Evolutionary conservation across 139 green algal species (phyloP), one percentile per base, ranked within the genome.

Genomic region (Volvox reticuliferus): DNA sequence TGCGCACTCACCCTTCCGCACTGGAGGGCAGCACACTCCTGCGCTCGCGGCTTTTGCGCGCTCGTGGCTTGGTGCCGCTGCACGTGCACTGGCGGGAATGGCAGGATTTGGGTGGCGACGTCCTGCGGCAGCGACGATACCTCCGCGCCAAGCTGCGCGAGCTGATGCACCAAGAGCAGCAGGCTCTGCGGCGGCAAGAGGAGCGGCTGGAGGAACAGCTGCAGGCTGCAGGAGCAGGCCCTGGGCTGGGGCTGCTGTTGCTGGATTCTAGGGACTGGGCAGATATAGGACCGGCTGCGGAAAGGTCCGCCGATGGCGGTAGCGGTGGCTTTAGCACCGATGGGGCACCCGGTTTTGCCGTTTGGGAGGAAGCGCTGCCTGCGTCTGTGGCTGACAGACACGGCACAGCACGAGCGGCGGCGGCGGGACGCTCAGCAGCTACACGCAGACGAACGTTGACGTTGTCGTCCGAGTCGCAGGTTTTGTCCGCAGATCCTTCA

Each of bases 81-180:
- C 80, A 86, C 80, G 44, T 86, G 28, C 44, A 44, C 50, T 86
- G 55, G 55, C 55, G 26, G 80, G n/a, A 86, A 30, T 86, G 80
- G 80, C 28, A 86, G 26, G 32, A 28, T 63, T 65, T 88, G 32
- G 65, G 65, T 22, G 32, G 33, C 32, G 82, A 78, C 20, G 5
- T 30, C 6, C 12, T 33, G 19, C 63, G 82, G 82, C 82, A 78
- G 63, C 82, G 82, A 21, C 12, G 5, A 24, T 88, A 55, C 63
- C 82, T 88, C 61, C 30, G 33, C 32, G 26, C 28, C 55, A 76
- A 87, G 61, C 26, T 87, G 61, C 16, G 30, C 17, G 81, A 75
- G 61, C 12, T 76, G 2, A 21, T 76, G 81, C 1, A 86, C 28
- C 73, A 20, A 32, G 33, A 63, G 76, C 33, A 63, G 28, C 73